Percentiles rank a stretch among this genome's conserved stretches.
These are phyloP conservation scores for Leucosporidium yakuticum DNA, from an alignment of 768 basidiomycete genomes.

Conservation along the genomic window DNA sequence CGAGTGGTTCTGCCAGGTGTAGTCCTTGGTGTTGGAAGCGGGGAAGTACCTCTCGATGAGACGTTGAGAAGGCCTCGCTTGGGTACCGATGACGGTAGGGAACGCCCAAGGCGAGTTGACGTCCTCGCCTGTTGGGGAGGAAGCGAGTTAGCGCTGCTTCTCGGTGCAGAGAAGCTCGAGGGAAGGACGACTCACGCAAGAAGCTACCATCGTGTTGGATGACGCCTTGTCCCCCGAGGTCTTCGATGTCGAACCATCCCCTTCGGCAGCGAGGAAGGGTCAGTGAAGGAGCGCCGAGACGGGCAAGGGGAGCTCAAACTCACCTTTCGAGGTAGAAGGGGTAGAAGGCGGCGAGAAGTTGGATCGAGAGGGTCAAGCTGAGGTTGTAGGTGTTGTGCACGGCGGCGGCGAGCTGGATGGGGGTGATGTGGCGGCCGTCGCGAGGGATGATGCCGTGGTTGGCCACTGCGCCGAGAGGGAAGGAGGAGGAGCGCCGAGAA, in stretches of 20 bases:
- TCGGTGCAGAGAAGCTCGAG: no score
- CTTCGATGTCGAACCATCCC: slow-evolving; percentile 18
- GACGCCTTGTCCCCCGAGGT: slow-evolving; percentile 12
- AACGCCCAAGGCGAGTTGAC: neutral
- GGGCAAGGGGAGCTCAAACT: no score
- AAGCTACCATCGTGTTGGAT: slow-evolving; percentile 22
- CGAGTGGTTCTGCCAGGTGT: slow-evolving; percentile 4
- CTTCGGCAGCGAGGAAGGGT: neutral
- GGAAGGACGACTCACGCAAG: no score
- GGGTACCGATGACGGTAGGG: slow-evolving; percentile 7
- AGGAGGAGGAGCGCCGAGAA: slow-evolving; percentile 9
- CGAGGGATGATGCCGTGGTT: slow-evolving; percentile 28
- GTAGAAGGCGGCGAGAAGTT: slow-evolving; percentile 15
- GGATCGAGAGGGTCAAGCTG: slow-evolving; percentile 16
- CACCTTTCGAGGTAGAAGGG: slow-evolving; percentile 7
- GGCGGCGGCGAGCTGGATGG: slow-evolving; percentile 22
- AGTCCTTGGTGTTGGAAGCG: neutral
- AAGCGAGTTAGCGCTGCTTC: no score
- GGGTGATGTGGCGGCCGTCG: slow-evolving; percentile 25
- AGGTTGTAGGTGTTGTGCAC: slow-evolving; percentile 33
- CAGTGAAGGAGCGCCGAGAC: no score
- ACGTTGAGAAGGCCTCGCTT: slow-evolving; percentile 10
- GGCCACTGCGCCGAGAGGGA: slow-evolving; percentile 30
- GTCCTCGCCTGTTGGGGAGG: no score
- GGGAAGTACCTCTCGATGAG: slow-evolving; percentile 22